A percentile compares a stretch with the other conserved stretches of the same genome.
Evolutionary conservation across 2,329 filamentous ascomycete species (phyloP).

Genomic region (Pyrenophora teres): DNA sequence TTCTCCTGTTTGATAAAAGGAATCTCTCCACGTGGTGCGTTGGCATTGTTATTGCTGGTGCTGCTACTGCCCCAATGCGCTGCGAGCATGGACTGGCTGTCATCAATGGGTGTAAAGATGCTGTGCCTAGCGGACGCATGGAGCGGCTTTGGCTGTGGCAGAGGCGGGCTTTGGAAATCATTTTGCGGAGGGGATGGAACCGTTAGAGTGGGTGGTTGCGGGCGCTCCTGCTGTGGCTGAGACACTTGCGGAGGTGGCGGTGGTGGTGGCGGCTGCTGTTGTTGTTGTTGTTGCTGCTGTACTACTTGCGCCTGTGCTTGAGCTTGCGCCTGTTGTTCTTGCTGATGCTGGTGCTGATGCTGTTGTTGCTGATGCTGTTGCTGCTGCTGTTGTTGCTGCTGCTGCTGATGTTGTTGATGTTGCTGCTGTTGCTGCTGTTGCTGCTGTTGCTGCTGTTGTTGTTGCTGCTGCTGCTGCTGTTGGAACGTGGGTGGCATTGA

Average conservation of each 20-base stretch:
- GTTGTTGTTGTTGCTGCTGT: conserved; percentile 59
- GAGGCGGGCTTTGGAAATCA: conserved; percentile 58
- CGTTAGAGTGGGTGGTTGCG: conserved; percentile 45
- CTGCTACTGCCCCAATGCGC: conserved; percentile 69
- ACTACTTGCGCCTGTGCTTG: conserved; percentile 49
- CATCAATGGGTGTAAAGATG: conserved; percentile 97
- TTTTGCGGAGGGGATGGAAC: conserved; percentile 55
- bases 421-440: conserved; percentile 54
- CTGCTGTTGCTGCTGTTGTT: conserved; percentile 45
- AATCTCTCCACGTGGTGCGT: conserved; percentile 53
- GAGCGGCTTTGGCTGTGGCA: conserved; percentile 67
- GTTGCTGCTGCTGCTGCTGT: conserved; percentile 65
- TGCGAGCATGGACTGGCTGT: conserved; percentile 83
- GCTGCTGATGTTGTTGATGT: conserved; percentile 74
- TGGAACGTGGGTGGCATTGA: conserved; percentile 74
- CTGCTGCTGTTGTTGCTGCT: conserved; percentile 69
- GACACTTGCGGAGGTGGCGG: conserved; percentile 75
- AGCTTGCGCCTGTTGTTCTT: conserved; percentile 54
- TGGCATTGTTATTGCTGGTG: conserved; percentile 50
- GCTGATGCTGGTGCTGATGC: no score
- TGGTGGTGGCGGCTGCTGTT: conserved; percentile 72
- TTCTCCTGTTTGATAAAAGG: conserved; percentile 49
- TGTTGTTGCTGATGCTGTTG: no score
- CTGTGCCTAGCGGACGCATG: conserved; percentile 74
- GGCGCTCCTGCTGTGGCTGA: conserved; percentile 68